phyloP scores from a whole-genome alignment of 495 filamentous ascomycete genomes.

The Choiromyces venosus region DNA sequence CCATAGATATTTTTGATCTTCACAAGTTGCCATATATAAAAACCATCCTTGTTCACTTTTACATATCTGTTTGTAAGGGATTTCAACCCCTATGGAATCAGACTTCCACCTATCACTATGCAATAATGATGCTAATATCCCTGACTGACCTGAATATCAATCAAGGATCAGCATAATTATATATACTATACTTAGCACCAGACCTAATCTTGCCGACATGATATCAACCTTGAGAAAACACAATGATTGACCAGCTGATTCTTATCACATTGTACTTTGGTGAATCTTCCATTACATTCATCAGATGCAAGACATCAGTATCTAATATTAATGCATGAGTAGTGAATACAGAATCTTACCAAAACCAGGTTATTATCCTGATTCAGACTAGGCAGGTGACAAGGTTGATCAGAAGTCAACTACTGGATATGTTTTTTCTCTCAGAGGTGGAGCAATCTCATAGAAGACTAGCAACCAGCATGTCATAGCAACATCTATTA shows the following conservation, averaged over 20 bases:
- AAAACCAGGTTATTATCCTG: neutral
- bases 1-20: neutral
- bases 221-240: neutral
- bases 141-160: neutral
- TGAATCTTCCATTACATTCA: neutral
- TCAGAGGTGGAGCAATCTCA: neutral
- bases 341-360: neutral
- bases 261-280: neutral
- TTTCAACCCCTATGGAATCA: neutral
- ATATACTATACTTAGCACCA: neutral
- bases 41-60: neutral
- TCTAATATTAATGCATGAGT: too few relatives aligned
- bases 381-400: neutral
- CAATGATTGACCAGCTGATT: neutral
- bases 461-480: conserved; percentile 16
- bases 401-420: neutral
- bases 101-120: neutral
- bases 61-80: neutral
- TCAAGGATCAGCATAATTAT: neutral
- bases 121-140: neutral
- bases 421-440: conserved; percentile 12
- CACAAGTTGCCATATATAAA: neutral
- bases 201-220: neutral
- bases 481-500: conserved; percentile 6
- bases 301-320: neutral